These are phyloP conservation scores for Stropharia rugosoannulata DNA, from an alignment of 768 basidiomycete genomes.

Conservation along the genomic window DNA sequence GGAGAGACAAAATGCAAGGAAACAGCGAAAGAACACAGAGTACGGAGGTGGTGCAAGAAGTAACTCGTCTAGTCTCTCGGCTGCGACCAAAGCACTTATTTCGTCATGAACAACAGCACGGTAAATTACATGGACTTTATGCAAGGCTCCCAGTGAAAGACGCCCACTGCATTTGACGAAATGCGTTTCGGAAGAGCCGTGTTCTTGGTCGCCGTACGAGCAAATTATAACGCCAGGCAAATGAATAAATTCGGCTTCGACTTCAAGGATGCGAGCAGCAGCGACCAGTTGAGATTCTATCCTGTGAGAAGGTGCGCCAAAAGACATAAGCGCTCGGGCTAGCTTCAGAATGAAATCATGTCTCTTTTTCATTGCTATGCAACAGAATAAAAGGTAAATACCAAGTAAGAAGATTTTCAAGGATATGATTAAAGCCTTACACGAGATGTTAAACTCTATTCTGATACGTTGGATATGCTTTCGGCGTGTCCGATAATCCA, in stretches of 20 bases:
- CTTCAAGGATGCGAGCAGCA: slow-evolving; percentile 85
- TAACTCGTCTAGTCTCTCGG: slow-evolving; percentile 60
- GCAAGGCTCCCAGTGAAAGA: slow-evolving; percentile 81
- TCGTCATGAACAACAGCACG: slow-evolving; percentile 90
- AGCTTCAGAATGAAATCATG: slow-evolving; percentile 87
- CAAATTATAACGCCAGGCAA: slow-evolving; percentile 80
- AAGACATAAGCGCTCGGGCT: slow-evolving; percentile 85
- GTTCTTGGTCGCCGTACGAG: slow-evolving; percentile 87
- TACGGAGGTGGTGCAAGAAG: slow-evolving; percentile 67
- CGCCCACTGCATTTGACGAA: slow-evolving; percentile 80
- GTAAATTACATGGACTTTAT: slow-evolving; percentile 83
- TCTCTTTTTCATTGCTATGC: slow-evolving; percentile 71
- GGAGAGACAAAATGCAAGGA: slow-evolving; percentile 69
- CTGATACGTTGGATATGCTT: slow-evolving; percentile 63
- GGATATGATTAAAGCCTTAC: slow-evolving; percentile 34
- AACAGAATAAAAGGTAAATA: neutral
- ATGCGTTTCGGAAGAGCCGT: slow-evolving; percentile 87
- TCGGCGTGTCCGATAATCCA: slow-evolving; percentile 67
- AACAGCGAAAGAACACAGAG: slow-evolving; percentile 56
- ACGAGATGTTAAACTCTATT: slow-evolving; percentile 75
- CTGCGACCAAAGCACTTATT: slow-evolving; percentile 78
- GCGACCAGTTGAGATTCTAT: slow-evolving; percentile 91
- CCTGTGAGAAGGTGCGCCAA: slow-evolving; percentile 90
- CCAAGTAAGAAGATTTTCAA: slow-evolving; percentile 1
- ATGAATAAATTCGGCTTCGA: slow-evolving; percentile 91